Evolutionary conservation across 1,284 basidiomycete species (phyloP).

Genomic region (Takashimella koratensis): DNA sequence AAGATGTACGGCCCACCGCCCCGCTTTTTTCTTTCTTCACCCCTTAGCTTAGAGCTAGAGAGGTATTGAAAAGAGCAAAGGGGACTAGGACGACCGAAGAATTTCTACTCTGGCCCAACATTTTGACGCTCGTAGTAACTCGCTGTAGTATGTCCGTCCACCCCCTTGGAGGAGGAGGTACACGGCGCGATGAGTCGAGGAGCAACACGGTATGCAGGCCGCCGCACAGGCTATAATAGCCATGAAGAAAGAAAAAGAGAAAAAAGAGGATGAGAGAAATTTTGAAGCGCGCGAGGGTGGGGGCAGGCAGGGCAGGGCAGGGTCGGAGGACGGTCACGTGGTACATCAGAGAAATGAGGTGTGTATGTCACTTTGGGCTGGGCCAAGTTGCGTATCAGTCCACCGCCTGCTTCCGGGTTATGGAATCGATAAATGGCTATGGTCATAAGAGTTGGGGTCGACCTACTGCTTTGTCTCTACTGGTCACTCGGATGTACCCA

Average conservation of each 20-base stretch:
- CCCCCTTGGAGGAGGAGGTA: not conserved
- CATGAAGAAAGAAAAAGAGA: not conserved
- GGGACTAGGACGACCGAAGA: constrained; percentile 36
- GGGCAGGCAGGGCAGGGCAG: too few species aligned
- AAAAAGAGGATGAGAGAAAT: not conserved
- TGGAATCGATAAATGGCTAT: too few species aligned
- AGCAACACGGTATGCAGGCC: constrained; percentile 31
- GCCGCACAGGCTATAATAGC: not conserved
- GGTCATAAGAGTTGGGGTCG: too few species aligned
- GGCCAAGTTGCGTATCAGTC: too few species aligned
- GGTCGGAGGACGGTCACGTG: too few species aligned
- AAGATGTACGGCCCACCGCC: constrained; percentile 39
- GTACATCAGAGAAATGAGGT: too few species aligned
- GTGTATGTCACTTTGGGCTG: too few species aligned
- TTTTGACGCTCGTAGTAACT: constrained; percentile 40
- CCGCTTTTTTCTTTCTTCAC: constrained; percentile 14
- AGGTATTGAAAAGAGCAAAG: constrained; percentile 15
- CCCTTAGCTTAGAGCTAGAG: not conserved
- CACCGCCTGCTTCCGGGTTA: too few species aligned
- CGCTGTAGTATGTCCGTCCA: constrained; percentile 8
- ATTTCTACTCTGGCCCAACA: constrained; percentile 26
- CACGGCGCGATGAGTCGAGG: too few species aligned
- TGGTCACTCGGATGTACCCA: too few species aligned
- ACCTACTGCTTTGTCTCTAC: too few species aligned
- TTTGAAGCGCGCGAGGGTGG: too few species aligned